Conservation (phyloP, 75 land plant genomes). For the Pinus albicaulis region DNA sequence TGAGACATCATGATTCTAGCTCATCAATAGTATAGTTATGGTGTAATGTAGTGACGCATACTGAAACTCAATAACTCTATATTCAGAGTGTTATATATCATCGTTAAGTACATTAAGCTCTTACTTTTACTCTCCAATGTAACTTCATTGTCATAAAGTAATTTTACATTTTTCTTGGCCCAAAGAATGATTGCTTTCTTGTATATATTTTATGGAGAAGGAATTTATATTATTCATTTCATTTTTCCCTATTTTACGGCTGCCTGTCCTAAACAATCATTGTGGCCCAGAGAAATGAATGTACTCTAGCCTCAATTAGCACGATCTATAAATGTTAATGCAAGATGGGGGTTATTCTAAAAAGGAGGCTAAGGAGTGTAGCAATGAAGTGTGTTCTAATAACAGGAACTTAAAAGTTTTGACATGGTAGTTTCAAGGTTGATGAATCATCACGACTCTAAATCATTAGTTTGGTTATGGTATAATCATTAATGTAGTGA, state of each 20-base stretch:
- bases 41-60: too few species aligned
- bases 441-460: background rate
- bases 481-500: too few species aligned
- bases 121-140: conserved; percentile 92
- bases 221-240: conserved; percentile 1
- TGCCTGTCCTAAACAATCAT: background rate
- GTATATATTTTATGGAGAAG: background rate
- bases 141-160: background rate
- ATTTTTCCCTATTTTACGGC: background rate
- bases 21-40: too few species aligned
- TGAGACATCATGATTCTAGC: background rate
- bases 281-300: background rate
- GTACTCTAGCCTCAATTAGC: too few species aligned
- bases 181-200: conserved; percentile 4
- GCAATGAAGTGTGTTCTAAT: background rate
- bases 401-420: background rate
- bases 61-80: too few species aligned
- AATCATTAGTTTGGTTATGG: too few species aligned
- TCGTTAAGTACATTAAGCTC: conserved; percentile 41
- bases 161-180: background rate
- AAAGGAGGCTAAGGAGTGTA: background rate
- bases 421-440: background rate
- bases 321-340: conserved; percentile 1
- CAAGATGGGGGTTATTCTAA: background rate
- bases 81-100: too few species aligned